Conservation (phyloP, 2,329 filamentous ascomycete species). For the Diaporthe citri region DNA sequence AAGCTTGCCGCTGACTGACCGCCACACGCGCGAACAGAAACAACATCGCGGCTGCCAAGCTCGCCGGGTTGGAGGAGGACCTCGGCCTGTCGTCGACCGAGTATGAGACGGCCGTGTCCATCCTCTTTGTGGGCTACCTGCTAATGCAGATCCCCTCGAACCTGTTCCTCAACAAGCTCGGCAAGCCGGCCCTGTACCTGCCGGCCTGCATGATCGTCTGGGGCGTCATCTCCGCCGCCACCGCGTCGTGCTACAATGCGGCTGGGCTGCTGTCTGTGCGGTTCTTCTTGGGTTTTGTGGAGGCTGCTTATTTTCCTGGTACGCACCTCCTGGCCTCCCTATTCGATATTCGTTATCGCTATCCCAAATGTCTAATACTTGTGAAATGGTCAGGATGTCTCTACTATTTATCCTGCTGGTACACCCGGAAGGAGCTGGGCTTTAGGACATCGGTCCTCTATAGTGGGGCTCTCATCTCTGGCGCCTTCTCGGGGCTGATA, state of each 20-base stretch:
- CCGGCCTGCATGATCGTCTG: slow-evolving; percentile 61
- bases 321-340: neutral
- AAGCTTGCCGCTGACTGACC: neutral
- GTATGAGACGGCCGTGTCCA: slow-evolving; percentile 60
- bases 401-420: slow-evolving; percentile 73
- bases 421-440: slow-evolving; percentile 73
- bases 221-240: slow-evolving; percentile 60
- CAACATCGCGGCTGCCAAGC: slow-evolving; percentile 56
- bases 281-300: slow-evolving; percentile 59
- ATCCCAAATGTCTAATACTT: too few species aligned
- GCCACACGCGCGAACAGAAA: slow-evolving; percentile 45
- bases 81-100: slow-evolving; percentile 52
- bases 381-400: slow-evolving; percentile 55
- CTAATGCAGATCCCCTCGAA: slow-evolving; percentile 66
- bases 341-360: too few species aligned
- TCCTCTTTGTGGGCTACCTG: slow-evolving; percentile 65
- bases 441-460: slow-evolving; percentile 68
- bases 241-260: slow-evolving; percentile 52
- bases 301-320: slow-evolving; percentile 52
- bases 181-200: slow-evolving; percentile 61
- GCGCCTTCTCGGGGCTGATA: slow-evolving; percentile 74
- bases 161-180: slow-evolving; percentile 64
- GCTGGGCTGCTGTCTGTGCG: slow-evolving; percentile 55
- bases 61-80: slow-evolving; percentile 61
- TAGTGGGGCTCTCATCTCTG: slow-evolving; percentile 73